phyloP scores from a whole-genome alignment of 1,139 yeast species.

The Taphrina communis region DNA sequence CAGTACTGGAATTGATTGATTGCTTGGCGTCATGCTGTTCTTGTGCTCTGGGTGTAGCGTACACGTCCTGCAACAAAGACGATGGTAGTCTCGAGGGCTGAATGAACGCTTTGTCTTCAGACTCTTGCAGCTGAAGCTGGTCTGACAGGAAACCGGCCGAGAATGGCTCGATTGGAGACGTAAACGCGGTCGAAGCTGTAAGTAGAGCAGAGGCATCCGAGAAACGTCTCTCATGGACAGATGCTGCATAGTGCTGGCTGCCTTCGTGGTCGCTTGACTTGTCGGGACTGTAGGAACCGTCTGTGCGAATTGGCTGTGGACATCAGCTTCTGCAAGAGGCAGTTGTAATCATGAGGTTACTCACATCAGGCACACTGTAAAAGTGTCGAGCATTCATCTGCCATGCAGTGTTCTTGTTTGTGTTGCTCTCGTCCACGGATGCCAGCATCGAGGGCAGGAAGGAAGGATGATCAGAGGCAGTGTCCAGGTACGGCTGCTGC shows the following conservation, averaged over 20 bases:
- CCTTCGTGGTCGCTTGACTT: slow-evolving; percentile 12
- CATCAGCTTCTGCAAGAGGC: neutral
- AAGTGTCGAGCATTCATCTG: neutral
- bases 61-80: slow-evolving; percentile 25
- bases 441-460: slow-evolving; percentile 12
- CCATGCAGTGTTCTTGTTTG: slow-evolving; percentile 2
- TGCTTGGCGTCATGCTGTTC: slow-evolving; percentile 5
- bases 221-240: slow-evolving; percentile 11
- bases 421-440: slow-evolving; percentile 4
- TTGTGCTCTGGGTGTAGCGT: slow-evolving; percentile 16
- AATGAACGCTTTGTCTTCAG: neutral
- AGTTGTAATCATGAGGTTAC: neutral
- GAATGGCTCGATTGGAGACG: slow-evolving; percentile 9
- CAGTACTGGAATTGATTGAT: neutral
- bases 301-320: slow-evolving; percentile 7
- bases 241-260: neutral
- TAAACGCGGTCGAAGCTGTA: neutral
- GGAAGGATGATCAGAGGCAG: slow-evolving; percentile 5
- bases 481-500: neutral
- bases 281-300: neutral
- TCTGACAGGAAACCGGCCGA: slow-evolving; percentile 4
- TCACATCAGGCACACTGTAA: neutral
- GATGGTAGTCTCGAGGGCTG: neutral
- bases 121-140: neutral
- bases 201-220: slow-evolving; percentile 6